Percentiles rank a stretch among this genome's conserved stretches.
These are phyloP conservation scores for Obba rivulosa DNA, from an alignment of 768 basidiomycete species.

Conservation along the genomic window DNA sequence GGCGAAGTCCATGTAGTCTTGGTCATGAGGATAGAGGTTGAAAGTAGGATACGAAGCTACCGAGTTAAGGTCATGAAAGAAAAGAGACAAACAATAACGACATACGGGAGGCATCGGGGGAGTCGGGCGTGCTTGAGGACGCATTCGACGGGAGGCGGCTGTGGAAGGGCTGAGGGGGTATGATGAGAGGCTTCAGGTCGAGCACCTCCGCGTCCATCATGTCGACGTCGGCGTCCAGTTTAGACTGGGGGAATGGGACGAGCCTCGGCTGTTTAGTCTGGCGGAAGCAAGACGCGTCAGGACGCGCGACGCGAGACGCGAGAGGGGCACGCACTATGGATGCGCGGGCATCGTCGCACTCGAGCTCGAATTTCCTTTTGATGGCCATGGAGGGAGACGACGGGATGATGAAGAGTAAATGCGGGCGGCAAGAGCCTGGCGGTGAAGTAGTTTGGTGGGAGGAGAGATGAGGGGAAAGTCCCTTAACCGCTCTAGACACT, in stretches of 20 bases:
- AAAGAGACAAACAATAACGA: conserved; percentile 1
- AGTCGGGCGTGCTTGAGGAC: conserved; percentile 29
- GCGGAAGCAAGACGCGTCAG: conserved; percentile 18
- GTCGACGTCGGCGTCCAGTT: conserved; percentile 56
- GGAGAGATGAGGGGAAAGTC: conserved; percentile 6
- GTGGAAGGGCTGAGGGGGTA: conserved; percentile 47
- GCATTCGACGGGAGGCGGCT: conserved; percentile 57
- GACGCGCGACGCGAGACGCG: conserved; percentile 6
- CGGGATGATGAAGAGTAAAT: background rate
- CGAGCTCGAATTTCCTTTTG: conserved; percentile 71
- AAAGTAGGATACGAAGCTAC: conserved; percentile 53
- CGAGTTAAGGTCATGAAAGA: conserved; percentile 3
- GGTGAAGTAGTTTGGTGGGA: conserved; percentile 11
- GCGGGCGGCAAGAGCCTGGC: background rate
- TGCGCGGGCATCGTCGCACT: conserved; percentile 36
- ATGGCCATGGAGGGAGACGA: conserved; percentile 45
- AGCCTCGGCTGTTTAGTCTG: conserved; percentile 62
- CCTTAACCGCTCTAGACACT: background rate
- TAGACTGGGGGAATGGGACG: conserved; percentile 63
- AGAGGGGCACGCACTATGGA: conserved; percentile 4
- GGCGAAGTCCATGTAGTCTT: conserved; percentile 43
- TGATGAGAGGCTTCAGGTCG: conserved; percentile 52
- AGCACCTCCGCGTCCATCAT: conserved; percentile 56
- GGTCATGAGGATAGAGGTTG: conserved; percentile 53
- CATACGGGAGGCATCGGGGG: conserved; percentile 21